Evolutionary conservation across 176 grass and related monocot species (phyloP), one percentile per base, ranked within the genome.

Genomic region (Panicum miliaceum): DNA sequence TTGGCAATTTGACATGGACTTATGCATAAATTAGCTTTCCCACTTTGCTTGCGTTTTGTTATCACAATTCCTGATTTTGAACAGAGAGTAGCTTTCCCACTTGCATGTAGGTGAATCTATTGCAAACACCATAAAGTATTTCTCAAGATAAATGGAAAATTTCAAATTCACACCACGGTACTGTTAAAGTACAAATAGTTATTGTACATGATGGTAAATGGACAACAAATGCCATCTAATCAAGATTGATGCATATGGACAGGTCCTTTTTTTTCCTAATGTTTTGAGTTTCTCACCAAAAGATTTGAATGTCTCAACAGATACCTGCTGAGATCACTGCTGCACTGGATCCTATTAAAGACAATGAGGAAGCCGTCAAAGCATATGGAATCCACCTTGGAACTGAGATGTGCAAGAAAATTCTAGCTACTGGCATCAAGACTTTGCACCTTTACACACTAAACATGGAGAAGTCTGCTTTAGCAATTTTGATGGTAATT

Each of bases 401-500:
- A 22, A 94, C 91, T 40, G 94, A 97, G 86, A 97, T 92, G 94
- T 97, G 94, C 91, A 97, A 91, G 84, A 97, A 90, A 85, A 94
- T 97, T 74, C 86, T 97, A 78, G 91, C 94, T 81, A 87, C 2
- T 51, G 94, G 94, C 73, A 97, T 97, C 59, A 97, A 94, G 71
- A 97, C 86, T 50, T 59, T 97, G 91, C 94, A 97, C 84, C 89
- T 97, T 52, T 97, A 97, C 73, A 97, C 94, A 46, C 75, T 94
- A 62, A 97, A 97, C 73, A 92, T 97, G 94, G 94, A 97, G 27
- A 97, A 97, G 29, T 84, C 94, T 37, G 94, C 94, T 88, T 73
- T 97, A 73, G 89, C 57, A 86, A 97, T 97, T 73, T 73, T 97
- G 78, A 83, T 78, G 87, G 94, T 97, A 85, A 26, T 75, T 77